A percentile compares a stretch with the other conserved stretches of the same genome.
Evolutionary conservation across 371 early-diverging fungal species (phyloP).

Genomic region (Modicella reniformis): DNA sequence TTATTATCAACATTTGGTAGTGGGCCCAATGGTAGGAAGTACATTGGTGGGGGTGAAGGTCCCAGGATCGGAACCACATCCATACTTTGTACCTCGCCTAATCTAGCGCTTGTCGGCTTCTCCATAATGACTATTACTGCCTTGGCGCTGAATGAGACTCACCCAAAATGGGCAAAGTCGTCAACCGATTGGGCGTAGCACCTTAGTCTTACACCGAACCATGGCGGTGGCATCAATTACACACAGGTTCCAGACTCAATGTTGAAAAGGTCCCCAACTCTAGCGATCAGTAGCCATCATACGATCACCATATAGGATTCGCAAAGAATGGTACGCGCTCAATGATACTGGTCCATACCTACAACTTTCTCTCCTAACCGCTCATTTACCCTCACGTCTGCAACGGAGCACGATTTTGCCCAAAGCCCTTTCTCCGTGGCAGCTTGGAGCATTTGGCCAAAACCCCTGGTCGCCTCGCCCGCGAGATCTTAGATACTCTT

Average conservation of each 20-base stretch:
- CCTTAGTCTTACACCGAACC: too few species aligned
- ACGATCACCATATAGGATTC: too few species aligned
- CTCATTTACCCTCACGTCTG: too few species aligned
- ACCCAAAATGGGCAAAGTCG: conserved; percentile 33
- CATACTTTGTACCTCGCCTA: conserved; percentile 40
- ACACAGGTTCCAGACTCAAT: too few species aligned
- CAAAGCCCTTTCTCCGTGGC: too few species aligned
- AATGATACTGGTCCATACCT: too few species aligned
- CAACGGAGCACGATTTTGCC: too few species aligned
- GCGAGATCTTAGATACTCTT: conserved; percentile 36
- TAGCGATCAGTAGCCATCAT: too few species aligned
- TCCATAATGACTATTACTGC: conserved; percentile 10
- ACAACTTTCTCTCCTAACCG: too few species aligned
- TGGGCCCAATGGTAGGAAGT: conserved; percentile 33
- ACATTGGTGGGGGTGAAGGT: conserved; percentile 16
- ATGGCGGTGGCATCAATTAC: too few species aligned
- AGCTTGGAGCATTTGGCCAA: conserved; percentile 36
- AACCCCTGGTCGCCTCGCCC: conserved; percentile 19
- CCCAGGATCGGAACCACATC: conserved; percentile 25
- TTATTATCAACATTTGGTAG: conserved; percentile 1
- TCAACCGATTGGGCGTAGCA: background rate
- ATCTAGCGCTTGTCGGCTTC: conserved; percentile 14
- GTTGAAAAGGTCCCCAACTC: too few species aligned
- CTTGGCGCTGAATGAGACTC: conserved; percentile 25
- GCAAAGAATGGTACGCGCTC: too few species aligned